Evolutionary conservation across 208 protist genomes (phyloP).

Genomic region (Porcisia hertigi): DNA sequence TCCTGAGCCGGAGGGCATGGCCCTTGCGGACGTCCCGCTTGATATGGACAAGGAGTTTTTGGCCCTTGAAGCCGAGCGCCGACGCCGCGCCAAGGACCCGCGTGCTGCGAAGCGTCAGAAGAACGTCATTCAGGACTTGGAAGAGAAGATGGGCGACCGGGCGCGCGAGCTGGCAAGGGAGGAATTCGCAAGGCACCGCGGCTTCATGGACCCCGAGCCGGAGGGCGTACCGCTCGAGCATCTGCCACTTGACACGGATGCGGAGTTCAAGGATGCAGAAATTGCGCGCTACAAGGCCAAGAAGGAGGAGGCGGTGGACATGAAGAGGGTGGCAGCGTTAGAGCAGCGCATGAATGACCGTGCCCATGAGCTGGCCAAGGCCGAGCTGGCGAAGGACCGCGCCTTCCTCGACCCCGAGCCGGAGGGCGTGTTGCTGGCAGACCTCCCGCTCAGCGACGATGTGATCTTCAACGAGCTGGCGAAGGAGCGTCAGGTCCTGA

Average conservation of each 20-base stretch:
- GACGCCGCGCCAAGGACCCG: conserved; percentile 56
- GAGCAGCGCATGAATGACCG: conserved; percentile 64
- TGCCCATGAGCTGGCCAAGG: conserved; percentile 57
- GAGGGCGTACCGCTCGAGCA: conserved; percentile 69
- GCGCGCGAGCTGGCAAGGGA: conserved; percentile 65
- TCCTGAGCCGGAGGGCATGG: conserved; percentile 74
- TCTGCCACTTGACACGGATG: conserved; percentile 75
- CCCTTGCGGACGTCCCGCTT: conserved; percentile 65
- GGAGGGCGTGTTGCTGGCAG: conserved; percentile 74
- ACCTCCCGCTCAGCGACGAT: conserved; percentile 67
- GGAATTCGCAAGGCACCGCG: conserved; percentile 59
- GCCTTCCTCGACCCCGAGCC: conserved; percentile 77
- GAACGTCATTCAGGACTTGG: conserved; percentile 66
- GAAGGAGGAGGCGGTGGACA: conserved; percentile 44
- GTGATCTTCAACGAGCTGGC: conserved; percentile 64
- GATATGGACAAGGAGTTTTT: conserved; percentile 76
- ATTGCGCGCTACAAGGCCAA: conserved; percentile 64
- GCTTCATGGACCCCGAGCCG: conserved; percentile 74
- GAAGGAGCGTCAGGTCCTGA: conserved; percentile 69
- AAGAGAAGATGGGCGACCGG: conserved; percentile 72
- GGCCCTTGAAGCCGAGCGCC: conserved; percentile 74
- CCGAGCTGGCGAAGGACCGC: conserved; percentile 56
- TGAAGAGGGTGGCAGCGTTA: conserved; percentile 41
- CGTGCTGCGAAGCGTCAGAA: conserved; percentile 65
- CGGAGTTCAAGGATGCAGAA: conserved; percentile 77